Evolutionary conservation across 2,329 filamentous ascomycete species (phyloP).

Genomic region (Pleurostoma richardsiae): DNA sequence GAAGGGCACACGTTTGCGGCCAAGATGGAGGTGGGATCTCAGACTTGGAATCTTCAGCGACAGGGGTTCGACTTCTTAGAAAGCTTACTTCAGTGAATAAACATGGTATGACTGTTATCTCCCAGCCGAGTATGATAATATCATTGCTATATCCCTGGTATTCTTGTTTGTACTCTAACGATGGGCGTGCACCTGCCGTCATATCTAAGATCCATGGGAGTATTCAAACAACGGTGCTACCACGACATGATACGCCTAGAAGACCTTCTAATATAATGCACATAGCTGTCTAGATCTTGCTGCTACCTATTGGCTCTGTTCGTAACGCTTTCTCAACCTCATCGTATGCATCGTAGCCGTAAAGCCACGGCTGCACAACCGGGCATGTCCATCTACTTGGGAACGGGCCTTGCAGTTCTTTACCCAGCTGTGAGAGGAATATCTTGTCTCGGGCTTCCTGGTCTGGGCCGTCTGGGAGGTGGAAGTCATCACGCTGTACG

Average conservation of each 20-base stretch:
- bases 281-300: not conserved
- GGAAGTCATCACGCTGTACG: slow-evolving; percentile 42
- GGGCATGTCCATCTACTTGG: slow-evolving; percentile 62
- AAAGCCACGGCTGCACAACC: slow-evolving; percentile 58
- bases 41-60: slow-evolving; percentile 26
- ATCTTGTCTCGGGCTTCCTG: slow-evolving; percentile 53
- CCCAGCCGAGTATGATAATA: too few species aligned
- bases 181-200: too few species aligned
- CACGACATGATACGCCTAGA: too few species aligned
- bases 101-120: not conserved
- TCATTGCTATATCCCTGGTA: too few species aligned
- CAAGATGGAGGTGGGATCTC: slow-evolving; percentile 31
- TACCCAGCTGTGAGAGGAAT: slow-evolving; percentile 49
- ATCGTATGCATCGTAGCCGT: slow-evolving; percentile 55
- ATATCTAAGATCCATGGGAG: too few species aligned
- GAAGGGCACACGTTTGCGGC: slow-evolving; percentile 38
- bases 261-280: too few species aligned
- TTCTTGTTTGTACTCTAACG: too few species aligned
- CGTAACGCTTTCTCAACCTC: slow-evolving; percentile 38
- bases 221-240: too few species aligned
- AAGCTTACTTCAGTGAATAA: slow-evolving; percentile 6
- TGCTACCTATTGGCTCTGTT: slow-evolving; percentile 8
- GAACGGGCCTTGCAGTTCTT: slow-evolving; percentile 43
- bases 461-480: slow-evolving; percentile 48
- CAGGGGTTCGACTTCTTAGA: slow-evolving; percentile 36